Percentiles rank a stretch among this genome's conserved stretches.
Evolutionary conservation across 495 filamentous ascomycete species (phyloP).

Genomic region (Aspergillus bertholletiae): DNA sequence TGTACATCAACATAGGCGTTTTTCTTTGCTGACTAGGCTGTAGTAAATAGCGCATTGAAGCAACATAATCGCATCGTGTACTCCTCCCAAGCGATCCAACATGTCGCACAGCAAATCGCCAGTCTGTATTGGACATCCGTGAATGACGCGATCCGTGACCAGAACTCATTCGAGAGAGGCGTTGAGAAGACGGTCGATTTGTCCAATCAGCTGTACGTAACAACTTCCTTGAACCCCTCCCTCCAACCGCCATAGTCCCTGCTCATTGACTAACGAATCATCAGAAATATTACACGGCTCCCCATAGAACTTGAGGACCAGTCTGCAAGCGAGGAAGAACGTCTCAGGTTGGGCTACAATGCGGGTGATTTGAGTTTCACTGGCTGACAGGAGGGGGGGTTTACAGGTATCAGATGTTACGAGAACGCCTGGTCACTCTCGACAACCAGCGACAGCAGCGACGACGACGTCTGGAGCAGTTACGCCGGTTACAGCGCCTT

Average conservation of each 20-base stretch:
- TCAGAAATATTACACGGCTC: conserved; percentile 39
- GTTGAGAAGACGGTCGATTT: conserved; percentile 43
- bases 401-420: conserved; percentile 53
- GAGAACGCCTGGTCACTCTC: conserved; percentile 47
- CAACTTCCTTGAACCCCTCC: conserved; percentile 9
- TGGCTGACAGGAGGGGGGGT: conserved; percentile 23
- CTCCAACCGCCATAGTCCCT: background rate
- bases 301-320: conserved; percentile 29
- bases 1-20: background rate
- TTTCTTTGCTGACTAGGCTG: background rate
- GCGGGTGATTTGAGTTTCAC: conserved; percentile 21
- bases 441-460: conserved; percentile 49
- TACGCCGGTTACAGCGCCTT: conserved; percentile 53
- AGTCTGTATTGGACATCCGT: conserved; percentile 59
- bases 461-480: conserved; percentile 51
- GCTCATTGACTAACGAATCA: conserved; percentile 10
- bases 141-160: conserved; percentile 41
- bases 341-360: conserved; percentile 26
- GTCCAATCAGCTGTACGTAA: conserved; percentile 43
- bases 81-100: conserved; percentile 68
- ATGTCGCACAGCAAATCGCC: conserved; percentile 81
- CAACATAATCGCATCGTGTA: conserved; percentile 72
- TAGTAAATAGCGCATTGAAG: conserved; percentile 63
- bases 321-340: conserved; percentile 31
- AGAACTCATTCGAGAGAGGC: conserved; percentile 28